phyloP scores from a whole-genome alignment of 176 grass and related monocot species.

The Dendrocalamus sinicus region DNA sequence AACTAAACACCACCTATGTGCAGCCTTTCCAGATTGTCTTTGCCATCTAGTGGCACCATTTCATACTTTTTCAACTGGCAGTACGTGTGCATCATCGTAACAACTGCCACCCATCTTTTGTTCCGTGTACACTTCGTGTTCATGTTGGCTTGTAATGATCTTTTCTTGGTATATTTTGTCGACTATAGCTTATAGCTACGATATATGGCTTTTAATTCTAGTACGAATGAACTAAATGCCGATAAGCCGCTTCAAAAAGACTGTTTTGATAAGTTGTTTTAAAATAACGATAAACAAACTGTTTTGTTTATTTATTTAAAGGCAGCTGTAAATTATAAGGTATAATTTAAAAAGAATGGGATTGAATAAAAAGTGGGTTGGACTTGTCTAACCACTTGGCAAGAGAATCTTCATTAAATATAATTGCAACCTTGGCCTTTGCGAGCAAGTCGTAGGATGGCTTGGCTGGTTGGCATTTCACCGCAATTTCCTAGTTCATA shows the following conservation, averaged over 20 bases:
- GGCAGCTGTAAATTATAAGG: too few species aligned
- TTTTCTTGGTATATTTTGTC: neutral
- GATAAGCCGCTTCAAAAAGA: too few species aligned
- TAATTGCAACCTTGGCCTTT: neutral
- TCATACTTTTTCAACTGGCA: slow-evolving; percentile 23
- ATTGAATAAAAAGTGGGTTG: neutral
- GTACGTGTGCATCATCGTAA: neutral
- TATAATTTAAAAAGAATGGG: too few species aligned
- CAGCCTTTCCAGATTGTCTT: slow-evolving; percentile 31
- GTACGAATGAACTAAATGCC: too few species aligned
- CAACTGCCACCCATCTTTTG: neutral
- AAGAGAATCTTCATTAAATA: slow-evolving; percentile 9
- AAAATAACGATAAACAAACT: too few species aligned
- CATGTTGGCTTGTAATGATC: slow-evolving; percentile 2
- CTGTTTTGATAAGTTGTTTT: too few species aligned
- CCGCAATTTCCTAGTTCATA: neutral
- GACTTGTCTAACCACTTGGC: neutral
- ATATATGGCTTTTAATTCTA: too few species aligned
- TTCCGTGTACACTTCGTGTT: neutral
- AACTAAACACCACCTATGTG: neutral
- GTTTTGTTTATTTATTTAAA: too few species aligned
- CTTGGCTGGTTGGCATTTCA: neutral
- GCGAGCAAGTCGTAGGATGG: slow-evolving; percentile 3
- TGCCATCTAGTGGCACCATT: neutral
- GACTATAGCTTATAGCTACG: too few species aligned